Evolutionary conservation across 2,329 filamentous ascomycete species (phyloP).

Genomic region (Cytospora chrysosperma): DNA sequence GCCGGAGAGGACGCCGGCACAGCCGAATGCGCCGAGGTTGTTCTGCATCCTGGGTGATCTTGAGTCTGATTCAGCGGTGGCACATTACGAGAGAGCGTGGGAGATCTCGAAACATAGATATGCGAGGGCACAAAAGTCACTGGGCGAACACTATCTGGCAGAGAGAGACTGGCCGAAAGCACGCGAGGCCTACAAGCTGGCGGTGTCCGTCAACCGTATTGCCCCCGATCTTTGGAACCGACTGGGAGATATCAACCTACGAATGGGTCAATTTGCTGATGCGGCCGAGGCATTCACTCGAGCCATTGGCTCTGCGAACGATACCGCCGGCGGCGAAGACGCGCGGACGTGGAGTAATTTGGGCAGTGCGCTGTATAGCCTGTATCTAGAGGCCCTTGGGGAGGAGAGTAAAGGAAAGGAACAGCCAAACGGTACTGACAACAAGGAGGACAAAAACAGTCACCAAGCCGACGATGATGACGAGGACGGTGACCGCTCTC

Average conservation of each 20-base stretch:
- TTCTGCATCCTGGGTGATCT: conserved; percentile 95
- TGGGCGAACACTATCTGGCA: conserved; percentile 75
- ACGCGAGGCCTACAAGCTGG: conserved; percentile 73
- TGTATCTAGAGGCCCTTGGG: conserved; percentile 56
- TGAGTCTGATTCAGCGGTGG: conserved; percentile 61
- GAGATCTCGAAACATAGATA: conserved; percentile 77
- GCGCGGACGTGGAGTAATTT: conserved; percentile 95
- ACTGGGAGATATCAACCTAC: conserved; percentile 82
- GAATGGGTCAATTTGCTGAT: conserved; percentile 71
- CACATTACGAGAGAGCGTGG: conserved; percentile 84
- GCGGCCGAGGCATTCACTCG: conserved; percentile 82
- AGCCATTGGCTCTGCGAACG: conserved; percentile 64
- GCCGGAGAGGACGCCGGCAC: conserved; percentile 66
- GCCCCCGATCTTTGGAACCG: conserved; percentile 87
- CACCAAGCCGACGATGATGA: conserved; percentile 31
- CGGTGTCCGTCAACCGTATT: conserved; percentile 75
- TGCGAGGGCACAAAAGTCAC: conserved; percentile 80
- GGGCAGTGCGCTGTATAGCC: conserved; percentile 74
- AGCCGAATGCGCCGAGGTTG: conserved; percentile 79
- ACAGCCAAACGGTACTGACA: conserved; percentile 24
- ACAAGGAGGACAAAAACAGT: conserved; percentile 26
- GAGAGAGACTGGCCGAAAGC: conserved; percentile 67
- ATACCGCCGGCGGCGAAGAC: conserved; percentile 74
- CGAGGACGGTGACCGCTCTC: conserved; percentile 28
- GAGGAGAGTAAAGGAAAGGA: conserved; percentile 37